A percentile compares a stretch with the other conserved stretches of the same genome.
Conservation (phyloP, 2,329 filamentous ascomycete species). For the Monosporascus sp. region DNA sequence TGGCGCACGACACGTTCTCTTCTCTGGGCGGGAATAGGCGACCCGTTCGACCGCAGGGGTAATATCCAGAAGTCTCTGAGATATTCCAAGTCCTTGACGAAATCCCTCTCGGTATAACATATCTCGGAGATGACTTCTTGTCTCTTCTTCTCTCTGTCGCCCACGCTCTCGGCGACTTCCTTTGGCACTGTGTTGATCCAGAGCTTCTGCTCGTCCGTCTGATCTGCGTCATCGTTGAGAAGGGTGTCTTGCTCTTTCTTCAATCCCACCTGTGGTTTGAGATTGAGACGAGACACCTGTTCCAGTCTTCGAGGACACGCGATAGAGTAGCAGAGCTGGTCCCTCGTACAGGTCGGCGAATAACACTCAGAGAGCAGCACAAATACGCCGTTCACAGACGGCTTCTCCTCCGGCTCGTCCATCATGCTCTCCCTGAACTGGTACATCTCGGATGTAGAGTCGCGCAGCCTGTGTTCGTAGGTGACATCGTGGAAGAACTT, state of each 20-base stretch:
- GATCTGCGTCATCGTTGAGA: conserved; percentile 69
- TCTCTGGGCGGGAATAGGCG: conserved; percentile 82
- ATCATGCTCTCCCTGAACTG: conserved; percentile 92
- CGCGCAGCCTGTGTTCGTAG: conserved; percentile 90
- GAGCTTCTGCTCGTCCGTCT: conserved; percentile 92
- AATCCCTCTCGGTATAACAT: conserved; percentile 97
- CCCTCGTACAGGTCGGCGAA: conserved; percentile 91
- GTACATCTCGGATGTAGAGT: conserved; percentile 92
- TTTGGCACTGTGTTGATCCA: conserved; percentile 99
- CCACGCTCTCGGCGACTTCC: conserved; percentile 84
- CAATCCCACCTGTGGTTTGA: conserved; percentile 86
- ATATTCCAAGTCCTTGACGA: conserved; percentile 98
- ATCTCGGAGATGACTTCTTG: conserved; percentile 98
- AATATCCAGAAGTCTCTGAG: conserved; percentile 98
- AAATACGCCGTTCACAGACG: conserved; percentile 86
- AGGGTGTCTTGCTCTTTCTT: conserved; percentile 56
- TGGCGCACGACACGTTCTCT: conserved; percentile 88
- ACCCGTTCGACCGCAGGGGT: conserved; percentile 73
- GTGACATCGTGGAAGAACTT: conserved; percentile 99
- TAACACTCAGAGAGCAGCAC: conserved; percentile 96
- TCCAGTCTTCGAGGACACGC: conserved; percentile 90
- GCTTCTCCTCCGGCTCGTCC: conserved; percentile 70
- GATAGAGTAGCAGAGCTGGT: conserved; percentile 96
- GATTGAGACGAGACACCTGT: conserved; percentile 88
- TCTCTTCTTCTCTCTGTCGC: conserved; percentile 90